phyloP scores from a whole-genome alignment of 75 land plant species.

The Larix kaempferi region DNA sequence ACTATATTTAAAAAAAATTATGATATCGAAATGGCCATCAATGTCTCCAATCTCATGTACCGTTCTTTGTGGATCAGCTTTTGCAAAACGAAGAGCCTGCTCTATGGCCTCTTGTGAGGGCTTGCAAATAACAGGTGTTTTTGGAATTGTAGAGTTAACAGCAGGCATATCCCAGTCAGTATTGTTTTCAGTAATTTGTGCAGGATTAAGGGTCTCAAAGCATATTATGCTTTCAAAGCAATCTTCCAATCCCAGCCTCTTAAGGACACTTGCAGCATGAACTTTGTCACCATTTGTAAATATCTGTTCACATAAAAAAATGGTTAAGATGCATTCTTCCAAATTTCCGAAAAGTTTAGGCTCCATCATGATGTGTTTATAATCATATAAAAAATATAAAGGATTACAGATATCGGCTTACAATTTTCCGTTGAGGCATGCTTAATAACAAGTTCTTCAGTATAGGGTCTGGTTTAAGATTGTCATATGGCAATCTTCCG shows the following conservation, averaged over 20 bases:
- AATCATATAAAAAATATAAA: no score
- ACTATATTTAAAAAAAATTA: no score
- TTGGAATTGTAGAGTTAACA: not conserved
- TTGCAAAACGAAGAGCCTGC: constrained; percentile 18
- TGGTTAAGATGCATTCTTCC: not conserved
- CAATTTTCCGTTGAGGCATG: constrained; percentile 85
- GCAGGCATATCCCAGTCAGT: not conserved
- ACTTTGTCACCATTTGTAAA: constrained; percentile 74
- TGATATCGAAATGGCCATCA: not conserved
- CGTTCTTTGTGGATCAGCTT: constrained; percentile 24
- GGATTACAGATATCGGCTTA: constrained; percentile 18
- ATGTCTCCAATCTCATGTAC: constrained; percentile 10
- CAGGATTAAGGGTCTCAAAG: constrained; percentile 76
- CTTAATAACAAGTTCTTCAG: constrained; percentile 62
- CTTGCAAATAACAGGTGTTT: constrained; percentile 25
- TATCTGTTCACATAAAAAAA: constrained; percentile 31
- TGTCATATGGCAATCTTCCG: constrained; percentile 72
- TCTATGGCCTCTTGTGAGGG: constrained; percentile 26
- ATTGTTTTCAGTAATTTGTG: constrained; percentile 8
- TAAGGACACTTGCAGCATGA: constrained; percentile 62
- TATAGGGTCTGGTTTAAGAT: constrained; percentile 63
- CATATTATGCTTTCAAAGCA: constrained; percentile 79
- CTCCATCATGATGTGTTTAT: no score
- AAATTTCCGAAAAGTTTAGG: not conserved
- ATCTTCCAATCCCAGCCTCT: constrained; percentile 64